Evolutionary conservation across 768 basidiomycete genomes (phyloP).

Genomic region (Boletus speciosus): DNA sequence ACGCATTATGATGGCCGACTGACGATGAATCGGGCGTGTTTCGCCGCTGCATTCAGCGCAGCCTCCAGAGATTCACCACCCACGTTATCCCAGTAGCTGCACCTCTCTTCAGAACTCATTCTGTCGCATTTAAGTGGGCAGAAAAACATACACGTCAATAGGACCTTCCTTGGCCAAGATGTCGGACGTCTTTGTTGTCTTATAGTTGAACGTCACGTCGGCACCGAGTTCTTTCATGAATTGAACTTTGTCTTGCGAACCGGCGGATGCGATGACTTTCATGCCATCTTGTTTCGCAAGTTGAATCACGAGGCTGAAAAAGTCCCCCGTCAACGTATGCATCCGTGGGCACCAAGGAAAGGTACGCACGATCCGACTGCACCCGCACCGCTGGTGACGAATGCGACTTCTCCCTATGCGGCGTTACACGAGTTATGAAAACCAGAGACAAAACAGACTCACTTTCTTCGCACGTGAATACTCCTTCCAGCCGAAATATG

Average conservation of each 20-base stretch:
- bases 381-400: slow-evolving; percentile 42
- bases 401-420: slow-evolving; percentile 45
- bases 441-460: slow-evolving; percentile 1
- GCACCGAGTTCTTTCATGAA: slow-evolving; percentile 60
- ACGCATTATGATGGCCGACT: background rate
- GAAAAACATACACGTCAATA: slow-evolving; percentile 43
- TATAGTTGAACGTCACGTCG: slow-evolving; percentile 73
- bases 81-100: slow-evolving; percentile 44
- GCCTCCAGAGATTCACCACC: slow-evolving; percentile 58
- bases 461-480: slow-evolving; percentile 21
- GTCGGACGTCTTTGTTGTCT: slow-evolving; percentile 51
- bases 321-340: background rate
- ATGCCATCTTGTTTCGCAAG: slow-evolving; percentile 49
- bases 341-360: background rate
- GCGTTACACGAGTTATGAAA: background rate
- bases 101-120: background rate
- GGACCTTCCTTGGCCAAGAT: slow-evolving; percentile 56
- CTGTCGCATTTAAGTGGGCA: background rate
- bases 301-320: slow-evolving; percentile 44
- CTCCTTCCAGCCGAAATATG: slow-evolving; percentile 17
- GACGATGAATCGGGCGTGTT: slow-evolving; percentile 47
- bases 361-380: slow-evolving; percentile 58
- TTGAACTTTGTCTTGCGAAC: slow-evolving; percentile 69
- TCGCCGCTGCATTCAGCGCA: slow-evolving; percentile 45
- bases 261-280: slow-evolving; percentile 70